phyloP scores from a whole-genome alignment of 257 asterid species.

The Osmanthus fragrans region DNA sequence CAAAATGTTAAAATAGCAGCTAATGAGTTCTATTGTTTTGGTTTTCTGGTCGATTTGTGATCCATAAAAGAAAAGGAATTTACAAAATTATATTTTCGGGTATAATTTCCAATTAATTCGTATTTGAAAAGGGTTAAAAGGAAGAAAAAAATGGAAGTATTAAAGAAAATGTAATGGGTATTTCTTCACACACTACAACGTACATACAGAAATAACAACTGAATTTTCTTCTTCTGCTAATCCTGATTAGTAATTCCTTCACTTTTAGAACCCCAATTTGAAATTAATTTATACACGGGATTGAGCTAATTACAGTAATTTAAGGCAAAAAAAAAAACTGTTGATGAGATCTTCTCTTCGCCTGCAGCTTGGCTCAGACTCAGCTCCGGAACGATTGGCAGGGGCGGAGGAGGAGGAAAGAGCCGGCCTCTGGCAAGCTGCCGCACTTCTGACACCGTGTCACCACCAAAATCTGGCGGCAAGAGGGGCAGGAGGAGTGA shows the following conservation, averaged over 20 bases:
- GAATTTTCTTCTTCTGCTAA: not conserved
- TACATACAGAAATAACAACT: not conserved
- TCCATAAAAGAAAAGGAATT: not conserved
- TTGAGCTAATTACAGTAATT: not conserved
- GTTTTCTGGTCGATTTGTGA: not conserved
- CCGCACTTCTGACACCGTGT: constrained; percentile 41
- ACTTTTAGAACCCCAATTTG: not conserved
- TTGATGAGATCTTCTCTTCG: not conserved
- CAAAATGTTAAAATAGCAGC: not conserved
- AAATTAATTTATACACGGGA: not conserved
- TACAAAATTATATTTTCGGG: not conserved
- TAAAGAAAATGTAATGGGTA: not conserved
- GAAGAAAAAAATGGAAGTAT: not conserved
- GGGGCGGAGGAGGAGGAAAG: not conserved
- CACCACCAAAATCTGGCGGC: constrained; percentile 35
- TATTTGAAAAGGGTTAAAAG: not conserved
- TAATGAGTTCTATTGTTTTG: not conserved
- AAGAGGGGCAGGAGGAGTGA: constrained; percentile 53
- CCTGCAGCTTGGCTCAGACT: not conserved
- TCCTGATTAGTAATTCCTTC: not conserved
- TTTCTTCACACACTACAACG: not conserved
- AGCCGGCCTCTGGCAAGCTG: constrained; percentile 9
- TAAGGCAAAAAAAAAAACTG: not conserved
- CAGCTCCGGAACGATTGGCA: not conserved
- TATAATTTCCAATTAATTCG: not conserved